These are phyloP conservation scores for Echites panduratus DNA, from an alignment of 257 asterid genomes.

Conservation along the genomic window DNA sequence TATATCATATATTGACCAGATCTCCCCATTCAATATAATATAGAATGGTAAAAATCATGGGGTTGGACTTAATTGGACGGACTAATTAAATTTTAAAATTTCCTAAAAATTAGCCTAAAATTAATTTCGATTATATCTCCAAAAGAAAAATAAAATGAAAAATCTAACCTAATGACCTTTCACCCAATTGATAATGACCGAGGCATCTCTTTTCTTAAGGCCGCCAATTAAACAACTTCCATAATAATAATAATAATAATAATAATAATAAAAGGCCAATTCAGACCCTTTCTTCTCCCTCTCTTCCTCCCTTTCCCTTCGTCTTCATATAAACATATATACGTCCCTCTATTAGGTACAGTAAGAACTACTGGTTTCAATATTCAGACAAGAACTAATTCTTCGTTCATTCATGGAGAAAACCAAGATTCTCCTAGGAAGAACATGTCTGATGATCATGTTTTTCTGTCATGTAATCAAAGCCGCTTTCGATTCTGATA, in stretches of 20 bases:
- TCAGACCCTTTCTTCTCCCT: constrained; percentile 21
- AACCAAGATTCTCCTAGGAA: constrained; percentile 15
- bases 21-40: too few relatives aligned
- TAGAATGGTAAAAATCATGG: too few relatives aligned
- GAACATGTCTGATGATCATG: constrained; percentile 9
- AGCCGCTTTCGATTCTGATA: constrained; percentile 23
- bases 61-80: too few relatives aligned
- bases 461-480: constrained; percentile 25
- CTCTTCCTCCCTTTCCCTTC: constrained; percentile 7
- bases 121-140: background rate
- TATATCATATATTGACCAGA: too few relatives aligned
- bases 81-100: background rate
- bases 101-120: too few relatives aligned
- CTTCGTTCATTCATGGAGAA: constrained; percentile 26
- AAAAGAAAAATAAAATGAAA: background rate
- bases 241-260: constrained; percentile 3
- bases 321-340: background rate
- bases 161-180: background rate
- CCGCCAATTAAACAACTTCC: constrained; percentile 10
- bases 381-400: background rate
- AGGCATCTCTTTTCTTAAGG: background rate
- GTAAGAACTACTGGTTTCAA: background rate
- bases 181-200: background rate
- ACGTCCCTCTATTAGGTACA: constrained; percentile 7
- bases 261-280: background rate